phyloP scores from a whole-genome alignment of 2,329 filamentous ascomycete species.

The Sporothrix luriei region DNA sequence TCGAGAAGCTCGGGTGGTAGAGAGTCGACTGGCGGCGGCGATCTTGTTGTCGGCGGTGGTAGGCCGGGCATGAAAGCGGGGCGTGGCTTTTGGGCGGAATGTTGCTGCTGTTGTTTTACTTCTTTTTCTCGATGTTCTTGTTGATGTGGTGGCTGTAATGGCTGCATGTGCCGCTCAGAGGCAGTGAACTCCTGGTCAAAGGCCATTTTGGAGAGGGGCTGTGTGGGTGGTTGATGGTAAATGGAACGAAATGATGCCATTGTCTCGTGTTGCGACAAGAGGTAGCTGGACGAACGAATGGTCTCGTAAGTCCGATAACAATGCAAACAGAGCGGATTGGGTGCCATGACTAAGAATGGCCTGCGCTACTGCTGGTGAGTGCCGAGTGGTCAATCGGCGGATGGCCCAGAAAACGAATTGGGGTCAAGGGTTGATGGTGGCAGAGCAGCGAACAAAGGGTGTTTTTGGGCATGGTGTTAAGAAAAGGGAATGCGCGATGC shows the following conservation, averaged over 20 bases:
- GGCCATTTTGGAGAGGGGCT: constrained; percentile 1
- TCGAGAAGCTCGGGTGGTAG: constrained; percentile 41
- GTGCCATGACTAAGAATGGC: background rate
- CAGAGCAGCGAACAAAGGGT: background rate
- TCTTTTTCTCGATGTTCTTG: too few species aligned
- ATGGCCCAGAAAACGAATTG: background rate
- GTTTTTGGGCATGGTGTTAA: too few species aligned
- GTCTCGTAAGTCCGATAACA: constrained; percentile 23
- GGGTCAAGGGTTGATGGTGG: background rate
- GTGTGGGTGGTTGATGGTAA: background rate
- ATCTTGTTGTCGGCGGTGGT: background rate
- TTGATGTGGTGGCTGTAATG: background rate
- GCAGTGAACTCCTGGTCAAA: background rate
- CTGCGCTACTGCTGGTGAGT: background rate
- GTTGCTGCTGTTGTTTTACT: background rate
- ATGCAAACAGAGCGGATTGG: constrained; percentile 13
- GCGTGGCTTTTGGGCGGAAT: background rate
- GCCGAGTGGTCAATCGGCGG: constrained; percentile 18
- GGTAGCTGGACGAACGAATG: constrained; percentile 15
- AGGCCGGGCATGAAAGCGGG: background rate
- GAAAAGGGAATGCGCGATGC: background rate
- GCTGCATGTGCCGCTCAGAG: background rate
- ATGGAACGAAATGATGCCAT: background rate
- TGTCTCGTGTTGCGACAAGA: constrained; percentile 19
- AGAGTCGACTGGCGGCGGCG: background rate